These are phyloP conservation scores for Dimargaris cristalligena DNA, from an alignment of 192 early-diverging fungal genomes.

Conservation along the genomic window DNA sequence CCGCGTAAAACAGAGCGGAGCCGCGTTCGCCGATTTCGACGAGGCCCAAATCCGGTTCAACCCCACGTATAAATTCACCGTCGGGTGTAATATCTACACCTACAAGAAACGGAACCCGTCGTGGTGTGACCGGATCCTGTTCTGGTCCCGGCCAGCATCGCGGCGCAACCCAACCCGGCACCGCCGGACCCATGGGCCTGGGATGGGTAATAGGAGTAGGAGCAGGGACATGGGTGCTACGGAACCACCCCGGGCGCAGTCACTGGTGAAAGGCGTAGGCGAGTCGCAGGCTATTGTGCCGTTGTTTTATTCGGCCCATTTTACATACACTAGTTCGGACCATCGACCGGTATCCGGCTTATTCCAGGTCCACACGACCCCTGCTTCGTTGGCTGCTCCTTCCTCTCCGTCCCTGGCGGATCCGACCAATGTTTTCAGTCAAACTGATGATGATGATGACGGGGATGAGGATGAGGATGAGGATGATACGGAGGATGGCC, in stretches of 20 bases:
- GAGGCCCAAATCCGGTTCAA: slow-evolving; percentile 1
- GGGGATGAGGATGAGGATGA: no score
- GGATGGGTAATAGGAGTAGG: neutral
- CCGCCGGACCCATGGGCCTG: no score
- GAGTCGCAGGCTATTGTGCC: no score
- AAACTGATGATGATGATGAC: no score
- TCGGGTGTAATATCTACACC: slow-evolving; percentile 5
- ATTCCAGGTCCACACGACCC: neutral
- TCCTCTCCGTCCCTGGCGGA: neutral
- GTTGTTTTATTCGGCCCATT: neutral
- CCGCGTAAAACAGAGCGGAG: neutral
- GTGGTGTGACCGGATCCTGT: slow-evolving; percentile 9
- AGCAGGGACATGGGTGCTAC: neutral
- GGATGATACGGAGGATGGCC: no score
- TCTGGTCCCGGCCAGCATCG: slow-evolving; percentile 1
- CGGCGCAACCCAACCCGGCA: no score
- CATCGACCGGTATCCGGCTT: slow-evolving; percentile 9
- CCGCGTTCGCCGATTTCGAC: neutral
- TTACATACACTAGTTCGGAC: slow-evolving; percentile 5
- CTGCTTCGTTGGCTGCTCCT: neutral
- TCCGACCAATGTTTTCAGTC: no score
- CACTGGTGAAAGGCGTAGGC: no score
- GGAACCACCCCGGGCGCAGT: no score
- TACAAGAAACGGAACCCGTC: slow-evolving; percentile 6
- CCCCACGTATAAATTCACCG: slow-evolving; percentile 8